Conservation (phyloP, 2,329 filamentous ascomycete species). For the Aspergillus texensis region DNA sequence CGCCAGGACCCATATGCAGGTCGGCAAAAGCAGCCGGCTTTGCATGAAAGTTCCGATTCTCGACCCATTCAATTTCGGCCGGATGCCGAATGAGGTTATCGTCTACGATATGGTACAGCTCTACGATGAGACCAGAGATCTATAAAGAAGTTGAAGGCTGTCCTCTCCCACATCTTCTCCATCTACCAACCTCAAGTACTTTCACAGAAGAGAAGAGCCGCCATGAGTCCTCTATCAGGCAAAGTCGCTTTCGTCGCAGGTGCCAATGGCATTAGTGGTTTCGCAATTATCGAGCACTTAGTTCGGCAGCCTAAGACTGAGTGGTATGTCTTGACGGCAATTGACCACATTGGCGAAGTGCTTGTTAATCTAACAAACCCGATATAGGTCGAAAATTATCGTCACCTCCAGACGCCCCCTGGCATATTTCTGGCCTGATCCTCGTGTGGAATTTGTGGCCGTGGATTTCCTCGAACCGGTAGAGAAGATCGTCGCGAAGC, state of each 20-base stretch:
- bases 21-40: background rate
- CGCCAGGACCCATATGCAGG: background rate
- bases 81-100: background rate
- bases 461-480: conserved; percentile 31
- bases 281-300: conserved; percentile 38
- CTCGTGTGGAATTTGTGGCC: conserved; percentile 35
- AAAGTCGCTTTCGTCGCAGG: conserved; percentile 40
- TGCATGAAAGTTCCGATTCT: background rate
- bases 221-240: background rate
- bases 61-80: background rate
- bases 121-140: background rate
- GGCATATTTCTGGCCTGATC: conserved; percentile 25
- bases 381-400: conserved; percentile 31
- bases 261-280: conserved; percentile 39
- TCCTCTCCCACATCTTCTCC: too few species aligned
- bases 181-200: background rate
- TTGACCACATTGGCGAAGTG: background rate
- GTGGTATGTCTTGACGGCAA: background rate
- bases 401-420: conserved; percentile 31
- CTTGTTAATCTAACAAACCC: background rate
- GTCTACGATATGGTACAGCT: background rate
- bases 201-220: background rate
- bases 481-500: conserved; percentile 18
- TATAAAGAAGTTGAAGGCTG: background rate
- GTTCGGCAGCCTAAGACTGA: conserved; percentile 23